Evolutionary conservation across 2,329 filamentous ascomycete species (phyloP).

Genomic region (Aureobasidium sp.): DNA sequence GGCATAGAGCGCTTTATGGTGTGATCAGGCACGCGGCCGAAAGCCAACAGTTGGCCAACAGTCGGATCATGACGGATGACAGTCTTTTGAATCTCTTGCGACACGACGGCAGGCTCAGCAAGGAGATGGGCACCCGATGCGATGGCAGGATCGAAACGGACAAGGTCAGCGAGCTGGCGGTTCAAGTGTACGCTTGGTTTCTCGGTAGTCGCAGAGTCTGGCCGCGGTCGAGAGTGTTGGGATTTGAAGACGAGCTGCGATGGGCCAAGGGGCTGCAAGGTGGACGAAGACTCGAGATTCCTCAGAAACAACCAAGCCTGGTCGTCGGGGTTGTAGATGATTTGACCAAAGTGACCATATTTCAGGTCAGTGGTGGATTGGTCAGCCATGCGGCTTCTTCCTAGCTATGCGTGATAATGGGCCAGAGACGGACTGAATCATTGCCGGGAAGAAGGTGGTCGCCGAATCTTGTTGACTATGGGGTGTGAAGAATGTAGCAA

Average conservation of each 20-base stretch:
- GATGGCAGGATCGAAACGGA: not conserved
- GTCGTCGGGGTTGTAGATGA: slow-evolving; percentile 40
- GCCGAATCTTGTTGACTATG: not conserved
- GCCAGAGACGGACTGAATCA: slow-evolving; percentile 12
- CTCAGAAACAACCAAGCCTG: slow-evolving; percentile 42
- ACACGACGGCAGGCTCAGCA: slow-evolving; percentile 17
- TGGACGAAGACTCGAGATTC: slow-evolving; percentile 21
- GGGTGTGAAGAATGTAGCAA: not conserved
- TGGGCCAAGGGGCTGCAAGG: slow-evolving; percentile 21
- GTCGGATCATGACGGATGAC: slow-evolving; percentile 31
- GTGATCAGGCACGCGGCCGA: slow-evolving; percentile 45
- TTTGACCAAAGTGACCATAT: slow-evolving; percentile 45
- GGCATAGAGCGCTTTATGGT: slow-evolving; percentile 24
- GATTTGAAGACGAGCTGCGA: not conserved
- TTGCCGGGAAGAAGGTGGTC: slow-evolving; percentile 8
- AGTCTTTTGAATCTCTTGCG: slow-evolving; percentile 26
- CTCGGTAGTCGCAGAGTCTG: slow-evolving; percentile 12
- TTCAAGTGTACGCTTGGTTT: slow-evolving; percentile 9
- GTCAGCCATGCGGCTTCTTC: slow-evolving; percentile 49
- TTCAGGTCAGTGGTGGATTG: slow-evolving; percentile 39
- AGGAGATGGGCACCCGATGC: not conserved
- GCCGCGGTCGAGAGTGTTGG: not conserved
- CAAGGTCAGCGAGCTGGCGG: not conserved
- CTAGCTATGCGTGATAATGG: slow-evolving; percentile 5
- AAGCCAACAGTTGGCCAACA: slow-evolving; percentile 41